Evolutionary conservation across 345 rosid genomes (phyloP), one percentile per base, ranked within the genome.

Genomic region (Citrus trifoliata): DNA sequence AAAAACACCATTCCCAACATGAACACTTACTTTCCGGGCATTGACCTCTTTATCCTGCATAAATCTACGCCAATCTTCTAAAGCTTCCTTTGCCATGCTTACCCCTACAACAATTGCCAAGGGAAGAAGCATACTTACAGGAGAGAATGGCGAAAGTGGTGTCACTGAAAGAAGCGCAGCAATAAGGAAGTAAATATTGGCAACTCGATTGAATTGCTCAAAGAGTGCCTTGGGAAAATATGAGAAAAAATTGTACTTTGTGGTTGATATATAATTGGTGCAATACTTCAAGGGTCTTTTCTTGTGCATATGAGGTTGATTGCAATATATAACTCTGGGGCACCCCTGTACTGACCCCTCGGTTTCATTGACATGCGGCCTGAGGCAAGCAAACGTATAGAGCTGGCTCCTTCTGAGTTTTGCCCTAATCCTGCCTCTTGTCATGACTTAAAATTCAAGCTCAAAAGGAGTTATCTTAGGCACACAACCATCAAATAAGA

Each of bases 11-110:
- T 86, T 86, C 16, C 85, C 88, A 59, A 63, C 73, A 76, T 90
- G 97, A 75, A 94, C 87, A 69, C 76, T 81, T 21, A 88, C 84
- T 81, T 92, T 95, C 74, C 97, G 84, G 5, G 76, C 80, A 77
- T 95, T 95, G 14, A 95, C 96, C 89, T 91, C 89, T 85, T 88
- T 88, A 67, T 96, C 99, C 82, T 96, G 99, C 86, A 89, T 84
- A 84, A 93, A 91, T 91, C 99, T 90, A 32, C 85, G 91, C 99
- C 99, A 96, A 79, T 96, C 99, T 80, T 96, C 99, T 67, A 96
- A 79, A 65, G 92, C 98, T 77, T 96, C 99, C 88, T 96, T 96
- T 4, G 88, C 88, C 98, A 96, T 96, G 80, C 98, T 96, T 38
- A 93, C 87, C 22, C 99, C 99, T 37, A 96, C 92, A 79, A 96